These are phyloP conservation scores for Porcisia deanei DNA, from an alignment of 208 protist genomes.

Conservation along the genomic window DNA sequence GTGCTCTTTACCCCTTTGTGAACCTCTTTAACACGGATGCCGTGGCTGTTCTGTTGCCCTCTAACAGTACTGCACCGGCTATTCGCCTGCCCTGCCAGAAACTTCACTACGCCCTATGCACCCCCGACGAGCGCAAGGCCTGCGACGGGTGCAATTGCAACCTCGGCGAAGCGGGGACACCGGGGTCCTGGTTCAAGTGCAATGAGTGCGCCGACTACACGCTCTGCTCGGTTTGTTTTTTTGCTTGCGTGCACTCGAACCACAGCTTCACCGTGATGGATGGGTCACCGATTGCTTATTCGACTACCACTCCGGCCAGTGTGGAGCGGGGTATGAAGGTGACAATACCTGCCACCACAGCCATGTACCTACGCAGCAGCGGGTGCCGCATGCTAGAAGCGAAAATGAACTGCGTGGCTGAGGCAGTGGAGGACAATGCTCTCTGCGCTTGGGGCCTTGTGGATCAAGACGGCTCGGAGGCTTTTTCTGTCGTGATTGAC, in stretches of 20 bases:
- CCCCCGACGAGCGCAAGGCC: slow-evolving; percentile 46
- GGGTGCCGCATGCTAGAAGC: slow-evolving; percentile 73
- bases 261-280: slow-evolving; percentile 90
- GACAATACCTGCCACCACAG: slow-evolving; percentile 54
- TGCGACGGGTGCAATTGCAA: slow-evolving; percentile 78
- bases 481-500: slow-evolving; percentile 71
- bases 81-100: slow-evolving; percentile 75
- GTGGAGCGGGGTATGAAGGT: slow-evolving; percentile 71
- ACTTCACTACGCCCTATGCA: slow-evolving; percentile 65
- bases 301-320: slow-evolving; percentile 42
- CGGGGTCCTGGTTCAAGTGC: slow-evolving; percentile 84
- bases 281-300: slow-evolving; percentile 53
- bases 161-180: slow-evolving; percentile 51
- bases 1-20: slow-evolving; percentile 81
- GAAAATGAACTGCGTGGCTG: slow-evolving; percentile 74
- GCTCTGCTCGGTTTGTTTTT: slow-evolving; percentile 83
- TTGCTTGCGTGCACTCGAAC: slow-evolving; percentile 74
- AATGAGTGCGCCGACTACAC: slow-evolving; percentile 91
- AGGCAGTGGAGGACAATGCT: slow-evolving; percentile 64
- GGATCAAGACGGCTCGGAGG: slow-evolving; percentile 28
- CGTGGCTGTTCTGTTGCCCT: slow-evolving; percentile 82
- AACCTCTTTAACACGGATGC: slow-evolving; percentile 91
- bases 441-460: slow-evolving; percentile 87
- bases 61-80: slow-evolving; percentile 42
- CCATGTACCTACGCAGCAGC: slow-evolving; percentile 80